Base-by-base conservation (phyloP, 2,329 filamentous ascomycete genomes). In the Helotiales sp. region DNA sequence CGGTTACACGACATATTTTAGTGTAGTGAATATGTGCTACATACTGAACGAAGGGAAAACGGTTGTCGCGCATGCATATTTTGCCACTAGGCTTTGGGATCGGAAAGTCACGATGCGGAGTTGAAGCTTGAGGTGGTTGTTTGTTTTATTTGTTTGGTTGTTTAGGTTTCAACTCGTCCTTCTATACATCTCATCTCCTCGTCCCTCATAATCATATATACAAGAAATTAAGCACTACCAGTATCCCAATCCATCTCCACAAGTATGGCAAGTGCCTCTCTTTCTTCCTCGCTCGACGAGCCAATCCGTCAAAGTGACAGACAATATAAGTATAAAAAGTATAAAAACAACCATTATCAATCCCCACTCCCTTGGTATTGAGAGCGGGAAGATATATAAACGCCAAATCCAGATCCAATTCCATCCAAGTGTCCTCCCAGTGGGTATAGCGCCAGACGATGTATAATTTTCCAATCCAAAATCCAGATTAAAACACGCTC, bases 351-450 rank as follows among this genome's bases (percentile, higher is more conserved):
- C 27, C 38, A 30, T 36, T 59, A 57, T 59, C 59, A 49, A 63
- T 62, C 55, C 57, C 59, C 57, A 53, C 63, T 65, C 61, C 61
- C 63, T 63, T 63, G 56, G 54, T 65, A 54, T 54, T 61, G 63
- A 62, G 63, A 63, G 63, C 59, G 50, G 51, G 57, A 59, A 61
- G 55, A 57, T 57, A 44, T 57, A 44, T 42, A 24, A 19, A 38
- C 40, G 40, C 40, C 24, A n/a, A 55, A 53, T 36, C 33, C 50
- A 51, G 22, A 51, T 36, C 29, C 47, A 25, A 17, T 19, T 22
- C 24, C 33, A 34, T 34, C 9, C 15, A 49, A 30, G 10, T 17
- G 40, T 31, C n/a, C n/a, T n/a, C n/a, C n/a, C n/a, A n/a, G n/a
- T n/a, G n/a, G n/a, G n/a, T n/a, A n/a, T n/a, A n/a, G n/a, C n/a